Conservation (phyloP, 495 filamentous ascomycete genomes). For the Amniculicola lignicola region DNA sequence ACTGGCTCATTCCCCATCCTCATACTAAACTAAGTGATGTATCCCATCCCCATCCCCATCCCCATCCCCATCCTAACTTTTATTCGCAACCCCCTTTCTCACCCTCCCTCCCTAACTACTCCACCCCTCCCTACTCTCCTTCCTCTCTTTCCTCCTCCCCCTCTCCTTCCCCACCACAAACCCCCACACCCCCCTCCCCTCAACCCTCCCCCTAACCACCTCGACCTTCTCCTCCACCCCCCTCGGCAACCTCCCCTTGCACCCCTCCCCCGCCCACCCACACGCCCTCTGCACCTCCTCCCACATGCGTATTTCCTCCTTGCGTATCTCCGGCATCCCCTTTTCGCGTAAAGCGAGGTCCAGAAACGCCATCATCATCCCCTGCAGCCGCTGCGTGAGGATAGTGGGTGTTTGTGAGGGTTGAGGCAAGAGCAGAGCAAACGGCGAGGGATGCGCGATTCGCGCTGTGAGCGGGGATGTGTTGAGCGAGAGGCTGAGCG, state of each 20-base stretch:
- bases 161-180: conserved; percentile 2
- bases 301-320: conserved; percentile 11
- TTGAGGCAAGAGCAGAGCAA: background rate
- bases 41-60: background rate
- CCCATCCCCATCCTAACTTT: background rate
- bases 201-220: conserved; percentile 12
- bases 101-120: background rate
- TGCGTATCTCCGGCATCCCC: background rate
- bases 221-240: conserved; percentile 24
- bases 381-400: conserved; percentile 6
- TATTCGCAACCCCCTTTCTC: background rate
- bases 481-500: background rate
- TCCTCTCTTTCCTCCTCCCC: background rate
- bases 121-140: background rate
- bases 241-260: conserved; percentile 21
- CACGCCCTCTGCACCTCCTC: conserved; percentile 15
- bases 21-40: background rate
- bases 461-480: background rate
- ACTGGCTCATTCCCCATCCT: too few relatives aligned
- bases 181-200: conserved; percentile 6
- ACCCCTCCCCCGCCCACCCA: conserved; percentile 8
- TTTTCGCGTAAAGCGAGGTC: conserved; percentile 1
- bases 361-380: conserved; percentile 7
- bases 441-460: background rate
- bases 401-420: background rate